Evolutionary conservation across 371 early-diverging fungal genomes (phyloP).

Genomic region (Mortierella sp.): DNA sequence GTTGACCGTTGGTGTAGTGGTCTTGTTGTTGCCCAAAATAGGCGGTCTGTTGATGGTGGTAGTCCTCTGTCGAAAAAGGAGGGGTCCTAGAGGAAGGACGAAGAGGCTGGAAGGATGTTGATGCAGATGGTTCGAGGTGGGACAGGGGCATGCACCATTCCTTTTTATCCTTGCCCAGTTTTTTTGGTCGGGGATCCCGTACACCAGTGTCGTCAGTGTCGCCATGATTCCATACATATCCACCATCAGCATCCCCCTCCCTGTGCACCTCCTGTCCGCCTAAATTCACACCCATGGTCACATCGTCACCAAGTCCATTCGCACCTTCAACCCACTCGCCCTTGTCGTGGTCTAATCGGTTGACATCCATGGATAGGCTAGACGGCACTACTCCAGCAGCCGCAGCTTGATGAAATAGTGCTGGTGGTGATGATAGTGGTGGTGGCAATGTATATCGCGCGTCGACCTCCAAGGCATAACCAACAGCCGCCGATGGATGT

Average conservation of each 20-base stretch:
- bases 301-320: not conserved
- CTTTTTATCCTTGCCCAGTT: constrained; percentile 22
- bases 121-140: not conserved
- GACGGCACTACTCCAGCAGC: not conserved
- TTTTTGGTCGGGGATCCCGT: too few species aligned
- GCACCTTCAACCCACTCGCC: constrained; percentile 13
- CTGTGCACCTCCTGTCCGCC: not conserved
- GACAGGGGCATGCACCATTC: not conserved
- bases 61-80: not conserved
- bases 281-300: constrained; percentile 1
- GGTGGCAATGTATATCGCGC: not conserved
- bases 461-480: not conserved
- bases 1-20: not conserved
- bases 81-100: not conserved
- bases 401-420: not conserved
- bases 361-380: not conserved
- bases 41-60: not conserved
- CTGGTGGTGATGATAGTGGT: not conserved
- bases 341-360: not conserved
- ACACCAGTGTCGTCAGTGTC: not conserved
- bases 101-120: not conserved
- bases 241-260: not conserved
- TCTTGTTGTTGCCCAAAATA: not conserved
- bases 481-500: not conserved
- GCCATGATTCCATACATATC: not conserved